phyloP scores from a whole-genome alignment of 2,329 filamentous ascomycete genomes.

The Polychaeton citri region DNA sequence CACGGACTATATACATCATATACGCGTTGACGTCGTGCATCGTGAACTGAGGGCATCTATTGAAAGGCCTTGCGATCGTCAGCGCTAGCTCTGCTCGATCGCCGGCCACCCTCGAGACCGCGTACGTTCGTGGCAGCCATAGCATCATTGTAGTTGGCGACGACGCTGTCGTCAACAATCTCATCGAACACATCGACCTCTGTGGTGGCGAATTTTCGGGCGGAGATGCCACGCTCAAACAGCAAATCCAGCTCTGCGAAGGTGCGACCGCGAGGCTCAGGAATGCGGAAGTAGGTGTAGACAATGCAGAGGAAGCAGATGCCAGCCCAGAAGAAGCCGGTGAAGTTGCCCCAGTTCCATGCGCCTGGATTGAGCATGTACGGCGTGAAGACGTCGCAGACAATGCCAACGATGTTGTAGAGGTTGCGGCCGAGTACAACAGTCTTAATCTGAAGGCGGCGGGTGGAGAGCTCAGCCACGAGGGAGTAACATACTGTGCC shows the following conservation, averaged over 20 bases:
- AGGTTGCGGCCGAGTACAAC: constrained; percentile 73
- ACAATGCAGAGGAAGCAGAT: constrained; percentile 70
- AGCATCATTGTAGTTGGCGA: background rate
- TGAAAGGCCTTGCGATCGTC: background rate
- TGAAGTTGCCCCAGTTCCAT: constrained; percentile 80
- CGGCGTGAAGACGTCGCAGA: constrained; percentile 69
- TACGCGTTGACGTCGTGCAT: too few relatives aligned
- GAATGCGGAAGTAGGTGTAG: constrained; percentile 69
- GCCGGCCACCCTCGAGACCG: background rate
- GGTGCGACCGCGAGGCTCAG: constrained; percentile 65
- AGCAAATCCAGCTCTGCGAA: constrained; percentile 79
- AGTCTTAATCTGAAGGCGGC: constrained; percentile 79
- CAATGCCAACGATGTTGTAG: constrained; percentile 65
- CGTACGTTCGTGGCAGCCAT: background rate
- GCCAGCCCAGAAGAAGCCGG: constrained; percentile 79
- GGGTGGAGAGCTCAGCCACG: constrained; percentile 70
- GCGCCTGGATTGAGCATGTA: constrained; percentile 84
- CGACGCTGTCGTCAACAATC: constrained; percentile 18
- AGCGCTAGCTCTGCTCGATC: background rate
- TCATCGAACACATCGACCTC: constrained; percentile 42
- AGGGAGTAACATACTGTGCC: constrained; percentile 84
- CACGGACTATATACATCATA: too few relatives aligned
- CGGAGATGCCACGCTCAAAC: constrained; percentile 60
- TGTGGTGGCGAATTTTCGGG: constrained; percentile 56
- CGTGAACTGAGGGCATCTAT: too few relatives aligned